Evolutionary conservation across 2,329 filamentous ascomycete genomes (phyloP), one percentile per base, ranked within the genome.

Genomic region (Colletotrichum tofieldiae): DNA sequence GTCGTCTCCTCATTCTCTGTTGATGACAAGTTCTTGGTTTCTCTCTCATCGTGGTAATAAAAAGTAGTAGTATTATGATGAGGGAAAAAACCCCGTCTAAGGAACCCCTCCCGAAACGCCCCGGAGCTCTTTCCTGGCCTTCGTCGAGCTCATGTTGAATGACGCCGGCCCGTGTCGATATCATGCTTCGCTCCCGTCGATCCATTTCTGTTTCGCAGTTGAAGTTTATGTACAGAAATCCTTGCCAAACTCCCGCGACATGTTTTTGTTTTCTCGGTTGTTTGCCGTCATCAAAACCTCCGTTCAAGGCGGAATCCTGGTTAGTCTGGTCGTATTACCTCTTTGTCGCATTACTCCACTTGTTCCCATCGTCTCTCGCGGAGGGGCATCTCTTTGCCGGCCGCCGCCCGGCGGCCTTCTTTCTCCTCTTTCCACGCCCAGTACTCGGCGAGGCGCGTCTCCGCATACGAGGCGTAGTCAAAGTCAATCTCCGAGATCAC

Each of bases 401-500:
- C 75, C 2, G 79, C 79, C 29, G 77, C 77, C 58, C 93, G 88
- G 73, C 86, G 89, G 9, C 93, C 93, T 69, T 92, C 89, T 29
- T 85, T 82, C 81, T 96, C 93, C 56, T 88, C 91, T 79, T 95
- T 94, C 94, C 94, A 98, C 5, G 93, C 94, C 89, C 93, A 97
- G 83, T 98, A 98, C 84, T 98, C 96, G 62, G 93, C 92, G 7
- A 99, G 86, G 67, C 96, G 88, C 20, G 93, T 83, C 81, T 98
- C 94, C 14, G 96, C 96, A 81, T 98, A 99, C 11, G 89, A 90
- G 54, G 94, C 94, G 80, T 99, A 99, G 83, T 99, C 95, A 79
- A 99, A 99, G 80, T 98, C 94, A 77, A 99, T 99, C 75, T 96
- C 90, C 14, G 94, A 97, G 75, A 99, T 98, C 66, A 91, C 93